Evolutionary conservation across 805 yeast genomes (phyloP).

Genomic region (Yarrowia sp.): DNA sequence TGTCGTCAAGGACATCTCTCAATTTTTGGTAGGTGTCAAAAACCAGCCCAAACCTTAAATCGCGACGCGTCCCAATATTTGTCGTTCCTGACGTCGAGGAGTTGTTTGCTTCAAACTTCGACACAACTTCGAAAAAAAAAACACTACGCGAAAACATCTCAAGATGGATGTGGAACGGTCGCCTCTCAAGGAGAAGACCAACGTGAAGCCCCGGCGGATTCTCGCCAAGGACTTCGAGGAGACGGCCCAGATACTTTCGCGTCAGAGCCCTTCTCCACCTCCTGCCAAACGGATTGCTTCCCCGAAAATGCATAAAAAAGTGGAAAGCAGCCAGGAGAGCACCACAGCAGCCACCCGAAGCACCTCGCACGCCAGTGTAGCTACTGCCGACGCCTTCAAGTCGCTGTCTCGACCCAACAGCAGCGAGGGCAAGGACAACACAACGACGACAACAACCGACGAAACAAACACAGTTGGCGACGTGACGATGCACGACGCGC

Average conservation of each 20-base stretch:
- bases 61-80: constrained; percentile 22
- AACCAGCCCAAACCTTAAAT: constrained; percentile 15
- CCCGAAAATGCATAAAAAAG: not conserved
- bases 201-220: constrained; percentile 15
- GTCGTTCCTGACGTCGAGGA: not conserved
- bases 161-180: constrained; percentile 22
- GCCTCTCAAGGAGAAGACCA: constrained; percentile 24
- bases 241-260: constrained; percentile 15
- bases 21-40: constrained; percentile 7
- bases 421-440: not conserved
- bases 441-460: not conserved
- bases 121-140: not conserved
- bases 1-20: too few species aligned
- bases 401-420: constrained; percentile 9
- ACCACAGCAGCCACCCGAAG: not conserved
- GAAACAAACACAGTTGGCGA: not conserved
- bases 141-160: not conserved
- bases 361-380: not conserved
- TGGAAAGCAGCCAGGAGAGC: constrained; percentile 14
- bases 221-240: constrained; percentile 23
- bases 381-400: constrained; percentile 10
- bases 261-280: constrained; percentile 11
- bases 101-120: constrained; percentile 10
- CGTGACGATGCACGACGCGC: constrained; percentile 9
- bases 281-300: not conserved